Evolutionary conservation across 306 rosid genomes (phyloP).

Genomic region (Pyrus betulifolia): DNA sequence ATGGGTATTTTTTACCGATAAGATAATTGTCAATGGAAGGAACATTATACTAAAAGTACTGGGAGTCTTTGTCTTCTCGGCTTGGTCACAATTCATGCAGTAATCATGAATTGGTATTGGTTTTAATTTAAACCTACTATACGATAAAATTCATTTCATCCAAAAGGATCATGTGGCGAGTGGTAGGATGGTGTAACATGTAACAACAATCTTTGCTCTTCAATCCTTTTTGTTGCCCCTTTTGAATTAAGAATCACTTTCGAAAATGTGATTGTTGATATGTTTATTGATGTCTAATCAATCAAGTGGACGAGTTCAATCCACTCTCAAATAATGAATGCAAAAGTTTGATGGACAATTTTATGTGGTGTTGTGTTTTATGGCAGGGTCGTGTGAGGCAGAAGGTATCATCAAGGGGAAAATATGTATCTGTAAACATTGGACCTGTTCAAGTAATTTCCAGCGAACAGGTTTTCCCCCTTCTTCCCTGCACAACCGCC

Average conservation of each 20-base stretch:
- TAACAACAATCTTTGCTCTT: neutral
- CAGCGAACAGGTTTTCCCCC: slow-evolving; percentile 82
- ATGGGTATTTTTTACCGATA: neutral
- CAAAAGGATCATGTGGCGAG: neutral
- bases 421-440: slow-evolving; percentile 90
- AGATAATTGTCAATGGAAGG: neutral
- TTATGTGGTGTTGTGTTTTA: neutral
- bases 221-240: neutral
- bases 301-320: neutral
- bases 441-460: slow-evolving; percentile 92
- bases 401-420: slow-evolving; percentile 77
- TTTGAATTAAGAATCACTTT: neutral
- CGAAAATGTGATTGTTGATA: neutral
- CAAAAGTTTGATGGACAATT: neutral
- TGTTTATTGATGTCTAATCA: neutral
- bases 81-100: neutral
- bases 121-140: neutral
- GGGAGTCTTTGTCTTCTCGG: neutral
- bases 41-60: neutral
- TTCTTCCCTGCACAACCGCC: neutral
- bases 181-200: neutral
- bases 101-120: neutral
- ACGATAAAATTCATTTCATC: slow-evolving; percentile 3
- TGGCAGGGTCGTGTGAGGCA: slow-evolving; percentile 78
- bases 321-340: neutral